These are phyloP conservation scores for Trypanosoma brucei DNA, from an alignment of 208 protist species.

Conservation along the genomic window DNA sequence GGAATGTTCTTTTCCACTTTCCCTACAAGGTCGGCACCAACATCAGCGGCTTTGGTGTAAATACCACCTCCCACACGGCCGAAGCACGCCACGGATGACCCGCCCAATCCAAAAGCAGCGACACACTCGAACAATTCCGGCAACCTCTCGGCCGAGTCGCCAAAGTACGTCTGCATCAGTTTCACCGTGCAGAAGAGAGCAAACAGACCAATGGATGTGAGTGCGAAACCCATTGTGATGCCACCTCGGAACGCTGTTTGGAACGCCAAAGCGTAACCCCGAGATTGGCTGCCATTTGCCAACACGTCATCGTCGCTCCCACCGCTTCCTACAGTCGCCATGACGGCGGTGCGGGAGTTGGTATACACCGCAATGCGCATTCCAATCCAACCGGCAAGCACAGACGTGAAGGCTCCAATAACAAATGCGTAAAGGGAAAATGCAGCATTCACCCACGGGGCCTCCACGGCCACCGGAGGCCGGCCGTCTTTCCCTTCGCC, in stretches of 20 bases:
- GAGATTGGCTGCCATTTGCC: conserved; percentile 40
- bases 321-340: conserved; percentile 61
- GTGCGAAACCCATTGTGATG: conserved; percentile 86
- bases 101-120: conserved; percentile 94
- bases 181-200: conserved; percentile 76
- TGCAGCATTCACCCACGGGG: conserved; percentile 57
- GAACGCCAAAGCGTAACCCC: conserved; percentile 59
- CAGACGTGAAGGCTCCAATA: conserved; percentile 65
- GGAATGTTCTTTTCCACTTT: conserved; percentile 95
- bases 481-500: no score
- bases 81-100: conserved; percentile 94
- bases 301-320: neutral
- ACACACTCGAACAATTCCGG: conserved; percentile 80
- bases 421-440: conserved; percentile 73
- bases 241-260: conserved; percentile 84
- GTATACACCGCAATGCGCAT: conserved; percentile 90
- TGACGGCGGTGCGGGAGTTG: conserved; percentile 79
- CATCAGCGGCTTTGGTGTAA: conserved; percentile 95
- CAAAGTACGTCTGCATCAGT: conserved; percentile 62
- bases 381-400: conserved; percentile 81
- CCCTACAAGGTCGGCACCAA: conserved; percentile 94
- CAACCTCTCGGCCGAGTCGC: conserved; percentile 23
- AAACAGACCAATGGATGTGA: conserved; percentile 80
- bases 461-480: conserved; percentile 10
- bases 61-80: conserved; percentile 94